These are phyloP conservation scores for Pestalotiopsis sp. DNA, from an alignment of 2,329 filamentous ascomycete genomes.

Conservation along the genomic window DNA sequence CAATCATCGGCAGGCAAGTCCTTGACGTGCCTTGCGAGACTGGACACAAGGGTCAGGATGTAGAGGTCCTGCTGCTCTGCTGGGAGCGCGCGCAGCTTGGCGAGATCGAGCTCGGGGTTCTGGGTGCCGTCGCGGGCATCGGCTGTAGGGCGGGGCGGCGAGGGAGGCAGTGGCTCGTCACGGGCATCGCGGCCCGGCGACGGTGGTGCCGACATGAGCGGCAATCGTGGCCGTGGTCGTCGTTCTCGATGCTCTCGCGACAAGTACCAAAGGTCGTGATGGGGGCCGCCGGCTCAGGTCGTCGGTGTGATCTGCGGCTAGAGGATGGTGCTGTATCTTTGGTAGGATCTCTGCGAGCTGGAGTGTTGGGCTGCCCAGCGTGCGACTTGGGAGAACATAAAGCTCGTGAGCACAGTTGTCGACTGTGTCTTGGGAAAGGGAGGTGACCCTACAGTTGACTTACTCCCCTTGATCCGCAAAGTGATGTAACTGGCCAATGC, in stretches of 20 bases:
- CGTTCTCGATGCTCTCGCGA: neutral
- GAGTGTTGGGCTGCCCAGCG: no score
- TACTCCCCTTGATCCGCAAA: no score
- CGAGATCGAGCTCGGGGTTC: conserved; percentile 82
- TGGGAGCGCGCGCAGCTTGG: conserved; percentile 86
- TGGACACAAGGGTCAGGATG: conserved; percentile 84
- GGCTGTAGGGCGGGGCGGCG: conserved; percentile 30
- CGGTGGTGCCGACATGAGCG: conserved; percentile 32
- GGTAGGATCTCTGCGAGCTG: no score
- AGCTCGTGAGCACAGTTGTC: no score
- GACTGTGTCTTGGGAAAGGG: no score
- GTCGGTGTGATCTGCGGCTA: neutral
- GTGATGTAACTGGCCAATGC: no score
- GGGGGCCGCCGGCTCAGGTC: neutral
- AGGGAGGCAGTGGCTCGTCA: conserved; percentile 25
- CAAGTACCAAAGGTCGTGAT: neutral
- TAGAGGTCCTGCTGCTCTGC: conserved; percentile 96
- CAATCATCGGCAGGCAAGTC: conserved; percentile 76
- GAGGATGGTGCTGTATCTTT: no score
- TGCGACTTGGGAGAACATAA: no score
- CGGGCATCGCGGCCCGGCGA: conserved; percentile 36
- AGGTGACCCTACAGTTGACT: no score
- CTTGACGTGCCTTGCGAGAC: conserved; percentile 79
- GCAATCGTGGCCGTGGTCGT: neutral
- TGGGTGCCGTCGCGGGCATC: conserved; percentile 42